Percentiles rank a stretch among this genome's conserved stretches.
These are phyloP conservation scores for Akanthomyces lecanii DNA, from an alignment of 2,329 filamentous ascomycete species.

Conservation along the genomic window DNA sequence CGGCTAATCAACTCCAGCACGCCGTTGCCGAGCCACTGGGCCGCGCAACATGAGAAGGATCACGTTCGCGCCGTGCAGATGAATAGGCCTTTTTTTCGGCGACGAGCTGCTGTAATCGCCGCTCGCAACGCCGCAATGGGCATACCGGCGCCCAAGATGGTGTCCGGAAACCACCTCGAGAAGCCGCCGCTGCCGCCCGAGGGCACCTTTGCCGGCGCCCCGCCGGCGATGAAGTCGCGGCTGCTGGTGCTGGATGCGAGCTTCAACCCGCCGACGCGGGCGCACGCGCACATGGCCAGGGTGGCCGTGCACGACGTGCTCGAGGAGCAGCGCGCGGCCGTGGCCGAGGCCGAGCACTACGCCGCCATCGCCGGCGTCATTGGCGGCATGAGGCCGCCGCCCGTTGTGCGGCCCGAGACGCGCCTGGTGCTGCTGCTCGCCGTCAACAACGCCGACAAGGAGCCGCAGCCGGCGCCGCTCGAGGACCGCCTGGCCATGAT, in stretches of 20 bases:
- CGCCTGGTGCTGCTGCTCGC: conserved; percentile 57
- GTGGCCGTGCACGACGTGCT: conserved; percentile 37
- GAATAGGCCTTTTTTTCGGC: no score
- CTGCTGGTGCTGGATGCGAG: conserved; percentile 62
- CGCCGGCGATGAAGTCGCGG: conserved; percentile 1
- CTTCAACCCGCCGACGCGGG: conserved; percentile 63
- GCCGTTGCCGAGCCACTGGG: not conserved
- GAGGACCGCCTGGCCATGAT: conserved; percentile 67
- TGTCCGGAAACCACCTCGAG: not conserved
- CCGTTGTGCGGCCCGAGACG: conserved; percentile 17
- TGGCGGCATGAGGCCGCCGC: conserved; percentile 13
- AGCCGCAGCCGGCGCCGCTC: conserved; percentile 63
- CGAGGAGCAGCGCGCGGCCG: conserved; percentile 12
- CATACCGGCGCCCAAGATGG: not conserved
- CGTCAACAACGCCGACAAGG: conserved; percentile 63
- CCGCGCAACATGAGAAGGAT: conserved; percentile 5
- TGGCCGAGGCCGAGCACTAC: not conserved
- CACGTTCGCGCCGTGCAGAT: not conserved
- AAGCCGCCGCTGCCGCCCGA: conserved; percentile 19
- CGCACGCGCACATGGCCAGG: conserved; percentile 54
- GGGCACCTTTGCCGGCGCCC: conserved; percentile 20
- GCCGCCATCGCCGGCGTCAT: not conserved
- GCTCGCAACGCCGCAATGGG: not conserved
- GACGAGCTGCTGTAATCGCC: not conserved
- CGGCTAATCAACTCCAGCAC: conserved; percentile 36